Evolutionary conservation across 2,329 filamentous ascomycete species (phyloP), one percentile per base, ranked within the genome.

Genomic region (Chrysosporium queenslandicum): DNA sequence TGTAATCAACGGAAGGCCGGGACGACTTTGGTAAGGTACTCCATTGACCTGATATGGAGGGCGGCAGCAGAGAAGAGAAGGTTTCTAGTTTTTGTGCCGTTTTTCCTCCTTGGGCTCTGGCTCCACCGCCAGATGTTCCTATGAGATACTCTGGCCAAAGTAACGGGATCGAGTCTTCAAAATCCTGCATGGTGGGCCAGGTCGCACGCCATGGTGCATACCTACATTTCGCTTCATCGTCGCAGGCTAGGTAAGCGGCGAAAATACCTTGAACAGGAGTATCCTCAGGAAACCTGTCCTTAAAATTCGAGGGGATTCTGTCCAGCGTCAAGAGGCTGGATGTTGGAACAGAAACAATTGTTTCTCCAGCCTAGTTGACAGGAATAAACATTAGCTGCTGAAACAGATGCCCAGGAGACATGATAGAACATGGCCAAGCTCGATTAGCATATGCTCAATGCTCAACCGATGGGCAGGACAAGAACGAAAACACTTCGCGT

Each of bases 181-280:
- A 78, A 58, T 87, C 83, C 5, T 71, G 66, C 1, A 68, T 66
- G 0, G 75, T 77, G 0, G 88, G 87, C 71, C 87, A 82, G 12
- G 55, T 55, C n/a, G 56, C 37, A 61, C 77, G 74, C 85, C 86
- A 91, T 16, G 72, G 65, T 0, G 69, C 67, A 57, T 77, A 77
- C 21, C 73, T 72, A 16, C 69, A 60, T 5, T 71, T 64, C 1
- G 66, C 65, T 53, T 81, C 74, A n/a, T 63, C 56, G 20, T 68
- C 61, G 27, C 83, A 71, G 4, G 79, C 76, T 7, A 90, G 71
- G 54, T 81, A 79, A 1, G 82, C 76, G n/a, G 87, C 84, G 6
- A 92, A 74, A 36, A 87, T 77, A 25, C 82, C 83, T 60, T 94
- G 87, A 20, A 85, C 76, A 0, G 81, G 78, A 40, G 77, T 76